Base-by-base conservation (phyloP, 169 alveolate species). In the Plasmodium cynomolgi region DNA sequence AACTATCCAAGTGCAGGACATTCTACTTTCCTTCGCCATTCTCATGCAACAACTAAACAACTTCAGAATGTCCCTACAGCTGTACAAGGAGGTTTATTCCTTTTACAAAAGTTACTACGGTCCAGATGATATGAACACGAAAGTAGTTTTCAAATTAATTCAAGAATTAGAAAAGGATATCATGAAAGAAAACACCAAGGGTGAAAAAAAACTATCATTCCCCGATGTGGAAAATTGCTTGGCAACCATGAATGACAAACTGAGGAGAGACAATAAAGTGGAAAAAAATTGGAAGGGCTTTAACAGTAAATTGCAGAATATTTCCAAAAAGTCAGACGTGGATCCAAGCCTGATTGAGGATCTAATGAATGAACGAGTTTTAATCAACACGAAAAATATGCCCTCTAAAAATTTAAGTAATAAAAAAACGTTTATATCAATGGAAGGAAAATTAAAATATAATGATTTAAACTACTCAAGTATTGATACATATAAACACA, bases 21-120 rank as follows among this genome's bases (percentile, higher is more conserved):
- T 95, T 31, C 91, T 97, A 50, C 93, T 97, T 72, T 97, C 98
- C 74, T 93, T 97, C 62, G 98, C 97, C 23, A 96, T 97, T 85
- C 93, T 97, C 91, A 96, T 95, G 92, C 98, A 97, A 92, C 95
- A 94, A 81, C 94, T 97, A 31, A 97, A 97, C 41, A 96, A 97
- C 74, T 96, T 96, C 73, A 96, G 95, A 62, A 93, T 97, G 68
- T 95, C 98, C 20, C 91, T 97, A 34, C 96, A 96, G 79, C 90
- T 97, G 33, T 97, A 97, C 77, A 95, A 97, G 77, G 98, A 97
- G 62, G 98, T 97, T 5, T 97, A 96, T 81, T 71, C 82, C 11
- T 96, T 96, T 73, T 90, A 98, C 39, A 96, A 96, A 68, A 96
- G 91, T 41, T 83, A 88, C 34, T 83, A 96, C 83, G 98, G 98